phyloP scores from a whole-genome alignment of 2,329 filamentous ascomycete genomes.

The Colletotrichum trifolii region DNA sequence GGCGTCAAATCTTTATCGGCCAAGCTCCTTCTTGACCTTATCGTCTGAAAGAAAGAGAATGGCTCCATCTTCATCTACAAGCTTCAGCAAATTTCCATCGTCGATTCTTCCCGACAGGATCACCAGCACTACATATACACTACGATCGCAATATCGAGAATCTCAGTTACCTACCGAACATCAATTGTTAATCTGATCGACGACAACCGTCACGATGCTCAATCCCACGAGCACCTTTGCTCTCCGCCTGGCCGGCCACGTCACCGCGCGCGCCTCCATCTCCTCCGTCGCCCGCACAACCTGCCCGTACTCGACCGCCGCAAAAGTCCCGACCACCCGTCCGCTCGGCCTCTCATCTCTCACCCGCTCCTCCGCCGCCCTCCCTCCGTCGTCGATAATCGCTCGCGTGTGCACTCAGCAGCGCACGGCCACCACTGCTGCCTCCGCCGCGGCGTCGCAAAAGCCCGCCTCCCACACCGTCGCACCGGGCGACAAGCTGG shows the following conservation, averaged over 20 bases:
- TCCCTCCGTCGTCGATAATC: conserved; percentile 38
- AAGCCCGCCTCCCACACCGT: conserved; percentile 34
- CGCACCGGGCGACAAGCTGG: conserved; percentile 56
- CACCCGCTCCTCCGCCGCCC: conserved; percentile 33
- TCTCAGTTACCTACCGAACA: neutral
- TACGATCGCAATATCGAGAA: conserved; percentile 4
- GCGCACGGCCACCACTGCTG: conserved; percentile 30
- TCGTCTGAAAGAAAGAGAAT: conserved; percentile 1
- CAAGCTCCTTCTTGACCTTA: conserved; percentile 33
- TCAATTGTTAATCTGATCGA: neutral
- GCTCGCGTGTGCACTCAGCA: conserved; percentile 38
- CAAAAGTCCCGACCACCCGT: conserved; percentile 23
- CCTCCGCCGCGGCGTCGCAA: conserved; percentile 30
- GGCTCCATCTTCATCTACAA: conserved; percentile 28
- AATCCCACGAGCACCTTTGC: conserved; percentile 46
- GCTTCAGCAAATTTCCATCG: conserved; percentile 15
- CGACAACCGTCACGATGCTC: conserved; percentile 40
- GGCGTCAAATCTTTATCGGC: conserved; percentile 33
- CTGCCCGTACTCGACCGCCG: conserved; percentile 45
- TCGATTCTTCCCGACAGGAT: conserved; percentile 13
- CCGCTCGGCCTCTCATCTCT: conserved; percentile 34
- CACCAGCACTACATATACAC: neutral
- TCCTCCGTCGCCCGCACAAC: conserved; percentile 31
- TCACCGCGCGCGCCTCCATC: conserved; percentile 33
- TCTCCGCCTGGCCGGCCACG: conserved; percentile 44